A percentile compares a stretch with the other conserved stretches of the same genome.
Evolutionary conservation across 805 yeast species (phyloP).

Genomic region (Candida dajiaensis): DNA sequence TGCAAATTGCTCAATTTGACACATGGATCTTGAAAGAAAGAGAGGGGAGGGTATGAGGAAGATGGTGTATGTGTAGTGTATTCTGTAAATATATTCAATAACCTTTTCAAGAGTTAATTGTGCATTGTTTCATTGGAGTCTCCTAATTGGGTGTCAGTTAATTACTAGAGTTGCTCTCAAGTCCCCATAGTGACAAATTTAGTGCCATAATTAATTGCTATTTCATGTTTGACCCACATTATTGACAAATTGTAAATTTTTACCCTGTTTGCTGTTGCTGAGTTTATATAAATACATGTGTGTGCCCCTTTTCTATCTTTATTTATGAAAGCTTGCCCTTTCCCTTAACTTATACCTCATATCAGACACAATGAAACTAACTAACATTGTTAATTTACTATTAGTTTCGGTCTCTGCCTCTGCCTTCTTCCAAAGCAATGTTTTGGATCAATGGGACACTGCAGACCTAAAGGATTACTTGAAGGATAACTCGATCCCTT

Average conservation of each 20-base stretch:
- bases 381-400: not conserved
- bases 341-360: not conserved
- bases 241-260: not conserved
- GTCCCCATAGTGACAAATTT: too few species aligned
- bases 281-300: not conserved
- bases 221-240: not conserved
- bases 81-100: too few species aligned
- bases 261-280: not conserved
- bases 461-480: slow-evolving; percentile 30
- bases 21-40: too few species aligned
- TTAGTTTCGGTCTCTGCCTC: not conserved
- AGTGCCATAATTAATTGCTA: not conserved
- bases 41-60: too few species aligned
- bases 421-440: slow-evolving; percentile 9
- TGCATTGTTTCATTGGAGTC: too few species aligned
- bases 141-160: too few species aligned
- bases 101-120: not conserved
- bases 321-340: not conserved
- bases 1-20: too few species aligned
- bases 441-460: slow-evolving; percentile 26
- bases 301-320: not conserved
- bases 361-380: not conserved
- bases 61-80: too few species aligned
- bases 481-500: slow-evolving; percentile 24
- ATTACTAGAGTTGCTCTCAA: not conserved